Evolutionary conservation across 352 stramenopile genomes (phyloP), one percentile per base, ranked within the genome.

Genomic region (Pythium aristosporum): DNA sequence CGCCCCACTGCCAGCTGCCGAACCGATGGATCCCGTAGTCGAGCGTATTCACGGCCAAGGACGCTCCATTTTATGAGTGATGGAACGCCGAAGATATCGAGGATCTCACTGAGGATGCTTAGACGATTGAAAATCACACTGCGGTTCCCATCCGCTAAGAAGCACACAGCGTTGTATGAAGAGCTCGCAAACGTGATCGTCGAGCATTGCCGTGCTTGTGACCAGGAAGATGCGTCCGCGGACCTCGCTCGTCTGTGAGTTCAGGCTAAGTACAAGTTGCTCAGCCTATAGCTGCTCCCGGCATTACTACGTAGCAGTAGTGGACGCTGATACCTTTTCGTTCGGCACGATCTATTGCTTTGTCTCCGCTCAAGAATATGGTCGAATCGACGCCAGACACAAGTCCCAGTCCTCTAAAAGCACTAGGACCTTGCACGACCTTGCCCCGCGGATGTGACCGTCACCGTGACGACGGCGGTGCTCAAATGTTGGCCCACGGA

Each of bases 41-140:
- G 47, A 65, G 37, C 59, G 50, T 11, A 41, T 62, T 23, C 59
- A 71, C 58, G 57, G 50, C 3, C 36, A 76, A 76, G 6, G 69
- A 77, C 44, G 68, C 71, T 28, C 61, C 74, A 16, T 84, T 84
- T 57, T 81, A 69, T 53, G 75, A 81, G 67, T 84, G 75, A 73
- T 80, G 67, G 73, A 68, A 80, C 34, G 65, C 25, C 51, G 66
- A 62, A 23, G 51, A 52, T 2, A 60, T 61, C 16, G 54, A 72
- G 18, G 18, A 56, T 25, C 20, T 70, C 5, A 20, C 62, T 5
- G 54, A 73, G 16, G 23, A 72, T 21, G 63, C 59, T 20, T 72
- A 75, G 50, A 25, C 55, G 16, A 67, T 78, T 21, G 68, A 82
- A 12, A 74, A 75, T 44, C 59, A 80, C 20, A 65, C 77, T 11